Evolutionary conservation across 139 green algal genomes (phyloP).

Genomic region (Chlamydomonas sp.): DNA sequence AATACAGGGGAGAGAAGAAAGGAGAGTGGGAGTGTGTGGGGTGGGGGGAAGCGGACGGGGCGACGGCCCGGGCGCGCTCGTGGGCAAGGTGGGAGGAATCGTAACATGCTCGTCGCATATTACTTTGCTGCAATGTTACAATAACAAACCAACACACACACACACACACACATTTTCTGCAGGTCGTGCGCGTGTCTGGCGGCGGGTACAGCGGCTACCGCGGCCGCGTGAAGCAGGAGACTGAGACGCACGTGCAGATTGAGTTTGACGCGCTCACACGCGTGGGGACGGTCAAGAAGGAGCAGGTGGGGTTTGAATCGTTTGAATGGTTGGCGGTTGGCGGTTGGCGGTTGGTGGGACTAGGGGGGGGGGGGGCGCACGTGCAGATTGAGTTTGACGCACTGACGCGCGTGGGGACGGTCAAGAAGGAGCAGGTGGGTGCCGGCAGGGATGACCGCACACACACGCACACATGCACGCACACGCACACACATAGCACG

Average conservation of each 20-base stretch:
- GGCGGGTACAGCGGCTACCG: constrained; percentile 74
- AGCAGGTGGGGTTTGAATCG: constrained; percentile 26
- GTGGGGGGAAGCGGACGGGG: too few relatives aligned
- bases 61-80: background rate
- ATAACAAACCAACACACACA: background rate
- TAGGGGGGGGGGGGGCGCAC: constrained; percentile 45
- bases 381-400: constrained; percentile 80
- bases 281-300: constrained; percentile 61
- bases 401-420: constrained; percentile 70
- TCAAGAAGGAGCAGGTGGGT: constrained; percentile 43
- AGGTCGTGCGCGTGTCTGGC: constrained; percentile 26
- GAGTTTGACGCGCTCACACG: constrained; percentile 86
- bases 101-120: background rate
- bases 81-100: background rate
- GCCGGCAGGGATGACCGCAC: too few relatives aligned
- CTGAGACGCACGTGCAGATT: constrained; percentile 58
- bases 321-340: background rate
- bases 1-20: too few relatives aligned
- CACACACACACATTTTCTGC: background rate
- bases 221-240: constrained; percentile 73
- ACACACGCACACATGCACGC: too few relatives aligned
- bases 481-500: too few relatives aligned
- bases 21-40: too few relatives aligned
- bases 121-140: background rate
- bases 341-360: background rate